These are phyloP conservation scores for Magnaporthiopsis incrustans DNA, from an alignment of 2,329 filamentous ascomycete species.

Conservation along the genomic window DNA sequence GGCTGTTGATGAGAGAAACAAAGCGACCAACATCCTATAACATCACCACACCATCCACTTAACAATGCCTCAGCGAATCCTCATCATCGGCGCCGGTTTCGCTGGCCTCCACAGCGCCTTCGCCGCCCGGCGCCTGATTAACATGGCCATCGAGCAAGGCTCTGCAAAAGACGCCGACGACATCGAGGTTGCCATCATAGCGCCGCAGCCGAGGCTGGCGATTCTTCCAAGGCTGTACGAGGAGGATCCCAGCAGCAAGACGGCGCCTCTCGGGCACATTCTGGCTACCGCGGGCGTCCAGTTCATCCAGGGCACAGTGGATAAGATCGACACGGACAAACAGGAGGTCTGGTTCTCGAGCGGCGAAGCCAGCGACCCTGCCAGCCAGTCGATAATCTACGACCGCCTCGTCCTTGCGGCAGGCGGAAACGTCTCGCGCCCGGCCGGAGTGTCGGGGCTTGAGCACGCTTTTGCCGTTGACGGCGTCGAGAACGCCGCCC, in stretches of 20 bases:
- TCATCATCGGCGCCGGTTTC: conserved; percentile 2
- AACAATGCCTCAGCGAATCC: not conserved
- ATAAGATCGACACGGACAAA: conserved; percentile 14
- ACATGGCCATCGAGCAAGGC: conserved; percentile 9
- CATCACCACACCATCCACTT: not conserved
- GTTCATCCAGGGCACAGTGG: conserved; percentile 19
- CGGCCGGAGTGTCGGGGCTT: conserved; percentile 21
- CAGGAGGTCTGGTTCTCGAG: not conserved
- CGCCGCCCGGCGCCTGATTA: conserved; percentile 23
- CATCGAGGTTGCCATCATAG: conserved; percentile 23
- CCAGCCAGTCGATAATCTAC: conserved; percentile 17
- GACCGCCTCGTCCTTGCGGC: conserved; percentile 28
- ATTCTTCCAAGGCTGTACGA: conserved; percentile 28
- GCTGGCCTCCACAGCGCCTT: conserved; percentile 24
- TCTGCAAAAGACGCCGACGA: conserved; percentile 6
- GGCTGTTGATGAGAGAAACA: not conserved
- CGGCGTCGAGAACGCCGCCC: conserved; percentile 15
- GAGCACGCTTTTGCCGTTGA: conserved; percentile 28
- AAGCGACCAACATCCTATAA: not conserved
- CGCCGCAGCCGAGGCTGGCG: conserved; percentile 24
- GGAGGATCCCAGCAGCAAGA: conserved; percentile 19
- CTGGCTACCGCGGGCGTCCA: conserved; percentile 20
- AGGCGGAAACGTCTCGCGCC: conserved; percentile 24
- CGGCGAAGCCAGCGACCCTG: no score
- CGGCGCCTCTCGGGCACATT: conserved; percentile 14